Conservation (phyloP, 2,329 filamentous ascomycete genomes). For the Claviceps lovelessii region DNA sequence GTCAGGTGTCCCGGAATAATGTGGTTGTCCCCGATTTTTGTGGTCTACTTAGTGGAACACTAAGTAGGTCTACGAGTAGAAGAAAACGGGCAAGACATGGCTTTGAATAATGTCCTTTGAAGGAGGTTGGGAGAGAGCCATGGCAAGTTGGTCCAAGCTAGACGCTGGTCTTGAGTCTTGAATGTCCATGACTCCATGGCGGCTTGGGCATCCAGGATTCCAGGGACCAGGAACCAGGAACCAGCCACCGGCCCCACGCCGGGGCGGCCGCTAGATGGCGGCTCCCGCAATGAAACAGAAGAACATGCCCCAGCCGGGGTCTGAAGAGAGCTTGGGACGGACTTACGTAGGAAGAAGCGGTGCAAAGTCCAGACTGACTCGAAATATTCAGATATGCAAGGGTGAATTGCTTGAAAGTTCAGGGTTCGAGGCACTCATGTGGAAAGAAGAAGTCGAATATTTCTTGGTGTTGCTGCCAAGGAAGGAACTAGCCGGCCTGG, state of each 20-base stretch:
- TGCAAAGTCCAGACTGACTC: not conserved
- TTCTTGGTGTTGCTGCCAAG: not conserved
- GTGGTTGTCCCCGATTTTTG: no score
- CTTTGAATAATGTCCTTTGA: conserved; percentile 10
- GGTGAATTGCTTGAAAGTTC: not conserved
- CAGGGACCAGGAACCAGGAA: not conserved
- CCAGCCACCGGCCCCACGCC: conserved; percentile 5
- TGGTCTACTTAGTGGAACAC: no score
- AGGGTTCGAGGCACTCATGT: not conserved
- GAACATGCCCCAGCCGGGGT: not conserved
- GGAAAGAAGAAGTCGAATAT: not conserved
- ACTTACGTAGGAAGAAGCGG: not conserved
- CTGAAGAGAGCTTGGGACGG: not conserved
- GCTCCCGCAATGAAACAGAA: not conserved
- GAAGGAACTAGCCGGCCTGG: not conserved
- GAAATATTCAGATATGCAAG: not conserved
- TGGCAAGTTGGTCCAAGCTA: conserved; percentile 1
- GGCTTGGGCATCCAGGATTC: conserved; percentile 1
- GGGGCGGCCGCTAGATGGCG: conserved; percentile 1
- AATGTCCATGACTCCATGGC: not conserved
- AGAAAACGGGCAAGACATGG: conserved; percentile 14
- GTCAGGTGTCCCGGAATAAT: no score
- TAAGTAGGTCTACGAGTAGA: no score
- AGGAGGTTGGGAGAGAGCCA: conserved; percentile 14
- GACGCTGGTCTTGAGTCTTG: not conserved